A percentile compares a stretch with the other conserved stretches of the same genome.
phyloP scores from a whole-genome alignment of 805 yeast genomes.

The Kregervanrija delftensis region DNA sequence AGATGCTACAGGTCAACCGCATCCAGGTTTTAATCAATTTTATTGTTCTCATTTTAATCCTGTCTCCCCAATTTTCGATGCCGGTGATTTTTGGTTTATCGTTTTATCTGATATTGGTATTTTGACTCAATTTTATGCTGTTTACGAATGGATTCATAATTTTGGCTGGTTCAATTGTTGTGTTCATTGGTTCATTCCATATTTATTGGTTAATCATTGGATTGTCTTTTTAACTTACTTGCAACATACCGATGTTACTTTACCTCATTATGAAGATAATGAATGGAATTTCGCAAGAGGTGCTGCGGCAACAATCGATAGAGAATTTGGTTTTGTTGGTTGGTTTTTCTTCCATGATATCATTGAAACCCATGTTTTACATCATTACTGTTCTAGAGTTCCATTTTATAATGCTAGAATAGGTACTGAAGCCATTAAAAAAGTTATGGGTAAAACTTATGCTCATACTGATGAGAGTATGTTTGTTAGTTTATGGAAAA shows the following conservation, averaged over 20 bases:
- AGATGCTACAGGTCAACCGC: constrained; percentile 52
- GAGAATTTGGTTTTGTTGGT: constrained; percentile 55
- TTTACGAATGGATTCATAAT: constrained; percentile 44
- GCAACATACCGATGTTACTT: constrained; percentile 53
- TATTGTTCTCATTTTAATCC: constrained; percentile 51
- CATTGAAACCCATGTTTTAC: constrained; percentile 52
- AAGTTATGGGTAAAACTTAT: constrained; percentile 48
- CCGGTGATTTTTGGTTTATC: constrained; percentile 48
- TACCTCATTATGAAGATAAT: constrained; percentile 50
- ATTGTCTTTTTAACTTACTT: constrained; percentile 55
- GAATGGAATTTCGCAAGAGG: constrained; percentile 64
- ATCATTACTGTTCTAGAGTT: constrained; percentile 48
- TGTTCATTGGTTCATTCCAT: constrained; percentile 53
- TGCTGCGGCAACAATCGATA: constrained; percentile 60
- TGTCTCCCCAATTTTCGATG: constrained; percentile 46
- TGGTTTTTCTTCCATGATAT: constrained; percentile 51
- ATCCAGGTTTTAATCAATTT: constrained; percentile 32
- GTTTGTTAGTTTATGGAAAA: constrained; percentile 53
- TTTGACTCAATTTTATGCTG: constrained; percentile 33
- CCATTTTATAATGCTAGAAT: constrained; percentile 52
- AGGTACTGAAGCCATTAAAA: constrained; percentile 43
- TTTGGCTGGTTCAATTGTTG: constrained; percentile 44
- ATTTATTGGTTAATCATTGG: constrained; percentile 59
- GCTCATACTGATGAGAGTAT: constrained; percentile 44
- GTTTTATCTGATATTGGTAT: constrained; percentile 52